Evolutionary conservation across 2,329 filamentous ascomycete species (phyloP).

Genomic region (Cytospora piceae): DNA sequence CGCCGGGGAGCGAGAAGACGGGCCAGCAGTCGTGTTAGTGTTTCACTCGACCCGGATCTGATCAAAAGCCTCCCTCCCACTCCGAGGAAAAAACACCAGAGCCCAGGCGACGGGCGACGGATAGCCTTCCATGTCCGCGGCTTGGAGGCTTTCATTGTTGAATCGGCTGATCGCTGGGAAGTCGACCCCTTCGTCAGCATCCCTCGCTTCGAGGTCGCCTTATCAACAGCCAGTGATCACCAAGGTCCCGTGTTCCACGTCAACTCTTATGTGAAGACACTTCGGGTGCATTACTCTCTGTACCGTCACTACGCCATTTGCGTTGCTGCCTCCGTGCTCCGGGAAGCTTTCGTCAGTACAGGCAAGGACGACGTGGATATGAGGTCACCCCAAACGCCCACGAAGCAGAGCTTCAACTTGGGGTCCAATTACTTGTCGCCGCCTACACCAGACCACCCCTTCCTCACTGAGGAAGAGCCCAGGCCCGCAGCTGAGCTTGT

Average conservation of each 20-base stretch:
- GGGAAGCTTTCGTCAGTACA: slow-evolving; percentile 67
- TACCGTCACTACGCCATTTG: slow-evolving; percentile 91
- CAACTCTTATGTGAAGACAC: slow-evolving; percentile 76
- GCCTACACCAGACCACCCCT: slow-evolving; percentile 42
- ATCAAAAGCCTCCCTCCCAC: slow-evolving; percentile 54
- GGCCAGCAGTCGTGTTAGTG: slow-evolving; percentile 70
- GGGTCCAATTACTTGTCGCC: slow-evolving; percentile 44
- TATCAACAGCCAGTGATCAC: slow-evolving; percentile 82
- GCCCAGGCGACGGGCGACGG: slow-evolving; percentile 75
- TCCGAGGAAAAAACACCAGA: slow-evolving; percentile 59
- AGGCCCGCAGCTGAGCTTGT: slow-evolving; percentile 65
- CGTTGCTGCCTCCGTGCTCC: slow-evolving; percentile 76
- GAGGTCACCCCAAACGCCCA: slow-evolving; percentile 32
- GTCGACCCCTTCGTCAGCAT: slow-evolving; percentile 83
- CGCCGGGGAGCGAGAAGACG: slow-evolving; percentile 67
- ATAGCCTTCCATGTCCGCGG: slow-evolving; percentile 80
- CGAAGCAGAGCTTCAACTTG: slow-evolving; percentile 22
- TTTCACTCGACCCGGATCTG: slow-evolving; percentile 71
- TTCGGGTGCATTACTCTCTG: slow-evolving; percentile 87
- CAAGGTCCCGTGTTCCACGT: slow-evolving; percentile 89
- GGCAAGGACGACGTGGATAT: slow-evolving; percentile 45
- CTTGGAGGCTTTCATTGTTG: slow-evolving; percentile 88
- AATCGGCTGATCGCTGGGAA: slow-evolving; percentile 83
- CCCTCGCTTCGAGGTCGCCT: slow-evolving; percentile 83
- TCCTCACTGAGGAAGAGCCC: slow-evolving; percentile 41